Percentiles rank a stretch among this genome's conserved stretches.
phyloP scores from a whole-genome alignment of 768 basidiomycete species.

The Podaxis pistillaris region DNA sequence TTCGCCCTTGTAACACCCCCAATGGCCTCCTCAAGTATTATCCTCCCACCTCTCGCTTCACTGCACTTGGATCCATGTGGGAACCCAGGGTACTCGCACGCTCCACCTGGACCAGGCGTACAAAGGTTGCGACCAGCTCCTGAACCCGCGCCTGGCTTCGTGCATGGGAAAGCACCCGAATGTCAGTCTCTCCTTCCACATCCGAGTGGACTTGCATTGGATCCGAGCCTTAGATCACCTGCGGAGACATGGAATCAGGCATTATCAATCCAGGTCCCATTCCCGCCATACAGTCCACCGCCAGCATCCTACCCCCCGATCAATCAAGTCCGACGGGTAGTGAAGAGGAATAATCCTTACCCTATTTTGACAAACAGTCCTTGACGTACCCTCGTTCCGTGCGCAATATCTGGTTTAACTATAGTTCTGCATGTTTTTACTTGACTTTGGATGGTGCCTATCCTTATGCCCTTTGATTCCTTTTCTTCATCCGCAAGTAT shows the following conservation, averaged over 20 bases:
- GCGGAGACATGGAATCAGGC: background rate
- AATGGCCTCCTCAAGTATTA: background rate
- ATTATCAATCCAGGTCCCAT: background rate
- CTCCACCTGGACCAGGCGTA: background rate
- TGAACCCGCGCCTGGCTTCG: too few species aligned
- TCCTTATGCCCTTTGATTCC: background rate
- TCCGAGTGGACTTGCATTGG: background rate
- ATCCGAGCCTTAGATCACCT: background rate
- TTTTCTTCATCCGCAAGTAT: background rate
- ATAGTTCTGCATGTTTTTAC: background rate
- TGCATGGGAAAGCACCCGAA: background rate
- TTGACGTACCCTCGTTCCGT: background rate
- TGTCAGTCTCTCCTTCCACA: background rate
- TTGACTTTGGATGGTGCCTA: background rate
- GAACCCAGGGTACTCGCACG: background rate
- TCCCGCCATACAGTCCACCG: background rate
- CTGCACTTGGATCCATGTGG: background rate
- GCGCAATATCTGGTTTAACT: background rate
- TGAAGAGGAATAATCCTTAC: background rate
- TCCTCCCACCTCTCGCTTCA: background rate
- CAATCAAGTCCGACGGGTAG: background rate
- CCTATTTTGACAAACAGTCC: background rate
- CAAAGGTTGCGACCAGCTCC: background rate
- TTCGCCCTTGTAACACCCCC: background rate
- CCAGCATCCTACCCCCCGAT: background rate